A percentile compares a stretch with the other conserved stretches of the same genome.
These are phyloP conservation scores for Rubroboletus satanas DNA, from an alignment of 768 basidiomycete species.

Conservation along the genomic window DNA sequence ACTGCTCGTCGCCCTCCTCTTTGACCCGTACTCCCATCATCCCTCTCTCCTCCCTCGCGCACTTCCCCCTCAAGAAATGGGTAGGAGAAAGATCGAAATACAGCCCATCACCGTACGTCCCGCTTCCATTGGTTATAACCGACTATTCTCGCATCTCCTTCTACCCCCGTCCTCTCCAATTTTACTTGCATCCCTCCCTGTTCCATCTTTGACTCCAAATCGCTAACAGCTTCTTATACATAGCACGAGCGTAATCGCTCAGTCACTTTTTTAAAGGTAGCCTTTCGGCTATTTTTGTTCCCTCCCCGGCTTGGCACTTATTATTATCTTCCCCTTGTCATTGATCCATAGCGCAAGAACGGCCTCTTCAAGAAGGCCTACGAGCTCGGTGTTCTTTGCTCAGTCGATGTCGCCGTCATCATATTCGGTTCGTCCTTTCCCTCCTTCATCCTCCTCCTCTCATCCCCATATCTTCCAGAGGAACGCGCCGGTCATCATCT, in stretches of 20 bases:
- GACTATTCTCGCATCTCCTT: constrained; percentile 21
- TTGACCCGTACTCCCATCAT: constrained; percentile 22
- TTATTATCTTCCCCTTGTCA: constrained; percentile 23
- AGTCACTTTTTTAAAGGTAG: constrained; percentile 86
- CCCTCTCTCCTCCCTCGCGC: background rate
- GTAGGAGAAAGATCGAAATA: constrained; percentile 78
- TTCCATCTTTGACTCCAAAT: constrained; percentile 31
- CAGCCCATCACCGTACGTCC: constrained; percentile 71
- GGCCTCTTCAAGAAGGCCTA: constrained; percentile 91
- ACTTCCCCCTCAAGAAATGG: constrained; percentile 41
- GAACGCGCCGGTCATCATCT: constrained; percentile 74
- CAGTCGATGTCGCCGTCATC: constrained; percentile 84
- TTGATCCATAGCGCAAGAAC: constrained; percentile 65
- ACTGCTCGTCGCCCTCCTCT: constrained; percentile 18
- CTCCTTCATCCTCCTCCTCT: background rate
- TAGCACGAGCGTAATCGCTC: constrained; percentile 91
- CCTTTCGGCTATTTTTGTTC: constrained; percentile 62
- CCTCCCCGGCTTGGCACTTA: constrained; percentile 36
- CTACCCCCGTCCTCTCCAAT: constrained; percentile 24
- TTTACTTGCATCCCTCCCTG: constrained; percentile 24
- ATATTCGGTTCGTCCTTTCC: constrained; percentile 61
- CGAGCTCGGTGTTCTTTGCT: constrained; percentile 86
- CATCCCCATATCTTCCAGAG: constrained; percentile 41
- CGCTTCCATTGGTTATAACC: constrained; percentile 6
- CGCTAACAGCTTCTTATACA: constrained; percentile 40